A percentile compares a stretch with the other conserved stretches of the same genome.
Conservation (phyloP, 805 yeast species). For the Komagataella phaffii region DNA sequence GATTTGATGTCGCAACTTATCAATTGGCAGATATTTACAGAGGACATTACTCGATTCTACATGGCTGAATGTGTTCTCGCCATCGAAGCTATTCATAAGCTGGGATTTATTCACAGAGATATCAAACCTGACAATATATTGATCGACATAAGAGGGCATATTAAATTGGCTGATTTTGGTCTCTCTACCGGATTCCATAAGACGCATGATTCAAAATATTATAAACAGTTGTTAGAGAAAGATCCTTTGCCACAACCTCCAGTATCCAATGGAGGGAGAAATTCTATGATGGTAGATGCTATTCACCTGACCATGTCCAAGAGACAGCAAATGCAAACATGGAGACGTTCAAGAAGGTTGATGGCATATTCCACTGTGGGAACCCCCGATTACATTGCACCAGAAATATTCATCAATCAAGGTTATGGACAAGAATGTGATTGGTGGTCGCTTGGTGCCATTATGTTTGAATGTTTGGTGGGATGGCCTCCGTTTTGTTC, state of each 20-base stretch:
- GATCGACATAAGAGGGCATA: constrained; percentile 52
- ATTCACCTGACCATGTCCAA: constrained; percentile 92
- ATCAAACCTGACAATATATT: constrained; percentile 91
- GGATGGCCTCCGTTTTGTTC: constrained; percentile 98
- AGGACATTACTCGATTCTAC: constrained; percentile 84
- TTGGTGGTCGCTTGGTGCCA: constrained; percentile 97
- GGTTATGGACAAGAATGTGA: constrained; percentile 97
- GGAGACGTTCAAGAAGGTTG: constrained; percentile 83
- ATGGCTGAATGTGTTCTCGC: constrained; percentile 96
- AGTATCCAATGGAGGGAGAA: constrained; percentile 32
- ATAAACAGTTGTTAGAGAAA: constrained; percentile 68
- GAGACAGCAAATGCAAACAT: constrained; percentile 88
- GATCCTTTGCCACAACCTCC: constrained; percentile 20
- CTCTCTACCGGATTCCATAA: constrained; percentile 84
- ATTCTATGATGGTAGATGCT: constrained; percentile 84
- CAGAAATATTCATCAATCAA: constrained; percentile 83
- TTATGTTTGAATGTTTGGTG: constrained; percentile 90
- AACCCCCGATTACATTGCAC: constrained; percentile 93
- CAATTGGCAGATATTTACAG: constrained; percentile 88
- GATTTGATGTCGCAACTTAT: constrained; percentile 92
- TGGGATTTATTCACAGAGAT: constrained; percentile 93
- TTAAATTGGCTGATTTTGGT: constrained; percentile 62
- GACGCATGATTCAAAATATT: constrained; percentile 83
- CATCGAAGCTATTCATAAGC: constrained; percentile 83
- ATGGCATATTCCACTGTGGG: constrained; percentile 97